phyloP scores from a whole-genome alignment of 345 rosid genomes.

The Lepidium sativum region DNA sequence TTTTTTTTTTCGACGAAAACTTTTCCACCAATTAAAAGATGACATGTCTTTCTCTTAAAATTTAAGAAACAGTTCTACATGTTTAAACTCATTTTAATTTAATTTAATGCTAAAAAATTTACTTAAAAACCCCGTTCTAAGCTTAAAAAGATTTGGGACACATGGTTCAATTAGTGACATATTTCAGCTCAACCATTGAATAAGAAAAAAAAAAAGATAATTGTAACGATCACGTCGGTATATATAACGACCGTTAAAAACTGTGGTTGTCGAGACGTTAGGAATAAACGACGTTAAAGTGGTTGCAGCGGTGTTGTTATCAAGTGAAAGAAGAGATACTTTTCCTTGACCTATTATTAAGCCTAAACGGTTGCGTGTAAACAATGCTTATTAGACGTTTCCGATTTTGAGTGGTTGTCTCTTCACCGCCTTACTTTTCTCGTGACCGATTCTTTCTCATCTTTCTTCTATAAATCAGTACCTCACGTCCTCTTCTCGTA shows the following conservation, averaged over 20 bases:
- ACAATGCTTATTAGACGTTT: slow-evolving; percentile 15
- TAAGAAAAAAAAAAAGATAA: neutral
- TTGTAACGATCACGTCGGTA: slow-evolving; percentile 13
- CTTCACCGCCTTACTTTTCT: slow-evolving; percentile 14
- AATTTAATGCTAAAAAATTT: no score
- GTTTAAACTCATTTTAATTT: no score
- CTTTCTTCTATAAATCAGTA: slow-evolving; percentile 8
- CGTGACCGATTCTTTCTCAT: slow-evolving; percentile 19
- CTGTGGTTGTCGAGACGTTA: neutral
- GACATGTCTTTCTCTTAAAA: no score
- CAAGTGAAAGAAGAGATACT: slow-evolving; percentile 17
- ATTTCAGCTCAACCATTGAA: slow-evolving; percentile 1
- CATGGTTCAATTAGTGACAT: neutral
- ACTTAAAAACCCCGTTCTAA: no score
- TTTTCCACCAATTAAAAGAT: no score
- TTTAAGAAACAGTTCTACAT: no score
- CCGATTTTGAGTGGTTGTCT: neutral
- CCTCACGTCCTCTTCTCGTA: neutral
- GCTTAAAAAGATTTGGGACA: no score
- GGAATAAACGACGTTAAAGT: slow-evolving; percentile 8
- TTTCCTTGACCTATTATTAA: slow-evolving; percentile 4
- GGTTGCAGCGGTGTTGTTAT: slow-evolving; percentile 6
- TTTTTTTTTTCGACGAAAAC: no score
- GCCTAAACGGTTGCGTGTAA: slow-evolving; percentile 7
- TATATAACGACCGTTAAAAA: no score